phyloP scores from a whole-genome alignment of 2,329 filamentous ascomycete genomes.

The Ophiostoma sp. region DNA sequence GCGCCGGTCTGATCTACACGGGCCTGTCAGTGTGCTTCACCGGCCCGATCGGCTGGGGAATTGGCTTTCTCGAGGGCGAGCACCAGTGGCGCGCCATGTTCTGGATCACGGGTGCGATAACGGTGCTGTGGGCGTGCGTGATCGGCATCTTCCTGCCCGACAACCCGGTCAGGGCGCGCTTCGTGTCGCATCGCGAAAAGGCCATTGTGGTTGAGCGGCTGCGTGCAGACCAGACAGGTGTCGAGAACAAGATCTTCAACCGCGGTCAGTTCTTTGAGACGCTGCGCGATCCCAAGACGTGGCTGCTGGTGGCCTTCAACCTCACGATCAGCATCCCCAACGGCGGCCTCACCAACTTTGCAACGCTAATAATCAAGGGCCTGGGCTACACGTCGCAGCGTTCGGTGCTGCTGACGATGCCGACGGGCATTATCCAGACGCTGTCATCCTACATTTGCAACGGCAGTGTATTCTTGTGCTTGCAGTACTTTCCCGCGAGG shows the following conservation, averaged over 20 bases:
- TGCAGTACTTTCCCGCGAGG: conserved; percentile 23
- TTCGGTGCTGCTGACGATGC: conserved; percentile 34
- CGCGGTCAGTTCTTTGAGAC: conserved; percentile 33
- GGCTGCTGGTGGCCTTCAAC: conserved; percentile 22
- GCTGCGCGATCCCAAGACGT: conserved; percentile 33
- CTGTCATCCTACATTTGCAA: conserved; percentile 40
- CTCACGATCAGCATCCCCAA: conserved; percentile 19
- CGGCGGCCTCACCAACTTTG: conserved; percentile 35
- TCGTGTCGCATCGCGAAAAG: conserved; percentile 29
- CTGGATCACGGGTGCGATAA: conserved; percentile 56
- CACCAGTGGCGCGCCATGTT: conserved; percentile 65
- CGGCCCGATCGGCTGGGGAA: conserved; percentile 44
- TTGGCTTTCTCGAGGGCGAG: conserved; percentile 53
- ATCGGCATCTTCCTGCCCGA: conserved; percentile 54
- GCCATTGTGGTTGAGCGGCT: conserved; percentile 33
- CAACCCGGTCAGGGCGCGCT: conserved; percentile 38
- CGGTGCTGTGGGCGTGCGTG: conserved; percentile 53
- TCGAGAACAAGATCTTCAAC: conserved; percentile 33
- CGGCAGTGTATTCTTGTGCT: conserved; percentile 30
- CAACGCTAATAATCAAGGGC: conserved; percentile 47
- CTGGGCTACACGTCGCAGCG: conserved; percentile 47
- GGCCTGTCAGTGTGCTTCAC: conserved; percentile 55
- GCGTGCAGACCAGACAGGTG: conserved; percentile 34
- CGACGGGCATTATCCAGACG: conserved; percentile 30
- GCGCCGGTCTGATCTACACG: conserved; percentile 51